Percentiles rank a stretch among this genome's conserved stretches.
Conservation (phyloP, 2,329 filamentous ascomycete genomes). For the Hypoxylon sp. region DNA sequence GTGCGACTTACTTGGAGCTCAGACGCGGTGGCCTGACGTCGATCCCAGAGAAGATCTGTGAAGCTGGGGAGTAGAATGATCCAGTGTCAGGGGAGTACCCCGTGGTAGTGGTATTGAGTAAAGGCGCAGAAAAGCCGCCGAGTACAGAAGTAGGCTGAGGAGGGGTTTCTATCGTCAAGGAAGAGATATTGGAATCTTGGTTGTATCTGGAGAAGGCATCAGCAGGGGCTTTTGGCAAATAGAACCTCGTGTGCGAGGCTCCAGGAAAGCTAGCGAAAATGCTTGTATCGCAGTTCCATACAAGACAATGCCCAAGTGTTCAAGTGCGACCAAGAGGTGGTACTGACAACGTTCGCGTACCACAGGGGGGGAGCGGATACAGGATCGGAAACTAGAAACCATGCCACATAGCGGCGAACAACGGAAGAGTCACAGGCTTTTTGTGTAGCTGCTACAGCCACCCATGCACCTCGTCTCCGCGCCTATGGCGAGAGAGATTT, state of each 20-base stretch:
- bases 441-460: constrained; percentile 58
- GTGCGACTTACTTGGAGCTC: constrained; percentile 67
- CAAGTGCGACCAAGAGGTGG: constrained; percentile 57
- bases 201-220: constrained; percentile 65
- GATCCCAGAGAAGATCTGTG: constrained; percentile 64
- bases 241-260: constrained; percentile 51
- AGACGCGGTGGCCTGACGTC: constrained; percentile 70
- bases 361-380: constrained; percentile 60
- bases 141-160: constrained; percentile 66
- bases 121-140: constrained; percentile 66
- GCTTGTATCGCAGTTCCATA: constrained; percentile 58
- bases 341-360: constrained; percentile 64
- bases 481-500: constrained; percentile 46
- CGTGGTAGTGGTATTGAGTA: constrained; percentile 62
- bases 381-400: constrained; percentile 59
- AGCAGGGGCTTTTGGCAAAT: constrained; percentile 54
- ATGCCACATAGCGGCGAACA: constrained; percentile 57
- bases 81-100: constrained; percentile 66
- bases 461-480: constrained; percentile 55
- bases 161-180: constrained; percentile 68
- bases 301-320: constrained; percentile 52
- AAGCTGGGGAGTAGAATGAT: constrained; percentile 64
- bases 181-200: constrained; percentile 67
- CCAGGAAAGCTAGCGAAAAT: constrained; percentile 55
- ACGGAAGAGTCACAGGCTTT: constrained; percentile 54